These are phyloP conservation scores for Pichia inconspicua DNA, from an alignment of 1,139 yeast species.

Conservation along the genomic window DNA sequence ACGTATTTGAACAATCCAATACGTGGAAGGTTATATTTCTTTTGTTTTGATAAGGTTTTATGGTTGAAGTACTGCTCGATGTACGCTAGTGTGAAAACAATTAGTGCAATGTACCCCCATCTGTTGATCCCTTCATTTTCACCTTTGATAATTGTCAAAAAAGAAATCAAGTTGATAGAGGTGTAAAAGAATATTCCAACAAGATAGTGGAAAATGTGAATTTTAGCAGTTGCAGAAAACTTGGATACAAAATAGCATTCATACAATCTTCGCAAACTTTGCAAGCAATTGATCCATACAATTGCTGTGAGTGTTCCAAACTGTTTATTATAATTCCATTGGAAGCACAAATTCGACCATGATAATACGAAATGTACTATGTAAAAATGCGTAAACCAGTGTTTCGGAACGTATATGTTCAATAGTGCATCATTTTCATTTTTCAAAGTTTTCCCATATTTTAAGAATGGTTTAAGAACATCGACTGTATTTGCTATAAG, in stretches of 20 bases:
- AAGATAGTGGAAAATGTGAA: slow-evolving; percentile 69
- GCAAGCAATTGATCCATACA: slow-evolving; percentile 33
- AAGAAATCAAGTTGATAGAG: slow-evolving; percentile 30
- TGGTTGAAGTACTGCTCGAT: slow-evolving; percentile 56
- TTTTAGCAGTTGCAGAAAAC: slow-evolving; percentile 43
- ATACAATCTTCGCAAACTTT: slow-evolving; percentile 52
- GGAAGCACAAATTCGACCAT: background rate
- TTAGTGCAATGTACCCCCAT: slow-evolving; percentile 26
- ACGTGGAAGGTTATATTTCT: slow-evolving; percentile 61
- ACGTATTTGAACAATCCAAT: slow-evolving; percentile 43
- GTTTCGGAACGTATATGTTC: slow-evolving; percentile 38
- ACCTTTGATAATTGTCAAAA: slow-evolving; percentile 7
- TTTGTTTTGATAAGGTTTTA: slow-evolving; percentile 46
- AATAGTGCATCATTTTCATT: background rate
- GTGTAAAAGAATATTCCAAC: slow-evolving; percentile 67
- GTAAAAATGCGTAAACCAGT: slow-evolving; percentile 44
- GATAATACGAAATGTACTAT: slow-evolving; percentile 25
- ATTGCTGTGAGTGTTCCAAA: background rate
- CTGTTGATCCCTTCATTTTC: background rate
- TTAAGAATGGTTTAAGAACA: slow-evolving; percentile 14
- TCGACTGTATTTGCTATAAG: slow-evolving; percentile 9
- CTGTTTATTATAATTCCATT: background rate
- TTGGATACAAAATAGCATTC: slow-evolving; percentile 53
- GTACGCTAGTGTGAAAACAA: slow-evolving; percentile 32
- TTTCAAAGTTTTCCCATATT: slow-evolving; percentile 26